Conservation (phyloP, 345 rosid species). For the Rhodamnia rubescens region DNA sequence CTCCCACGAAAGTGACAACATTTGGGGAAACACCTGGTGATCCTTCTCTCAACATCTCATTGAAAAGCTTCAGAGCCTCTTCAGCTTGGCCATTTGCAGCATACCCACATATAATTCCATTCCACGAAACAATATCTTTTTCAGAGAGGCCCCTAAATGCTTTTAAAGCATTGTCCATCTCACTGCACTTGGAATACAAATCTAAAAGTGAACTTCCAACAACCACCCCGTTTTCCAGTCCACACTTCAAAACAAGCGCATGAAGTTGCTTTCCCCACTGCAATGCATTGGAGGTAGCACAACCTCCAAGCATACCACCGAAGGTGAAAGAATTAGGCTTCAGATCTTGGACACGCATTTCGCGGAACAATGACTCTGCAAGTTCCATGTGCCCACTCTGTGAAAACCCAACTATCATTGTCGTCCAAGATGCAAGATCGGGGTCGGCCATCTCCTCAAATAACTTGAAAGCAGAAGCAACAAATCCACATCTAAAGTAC, state of each 20-base stretch:
- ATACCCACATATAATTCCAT: conserved; percentile 29
- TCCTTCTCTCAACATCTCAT: conserved; percentile 25
- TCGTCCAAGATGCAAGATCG: conserved; percentile 29
- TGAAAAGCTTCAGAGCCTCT: conserved; percentile 13
- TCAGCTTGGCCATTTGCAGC: conserved; percentile 25
- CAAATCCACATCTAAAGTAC: conserved; percentile 21
- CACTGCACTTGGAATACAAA: conserved; percentile 17
- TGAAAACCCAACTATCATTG: conserved; percentile 27
- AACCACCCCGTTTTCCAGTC: conserved; percentile 9
- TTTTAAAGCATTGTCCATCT: conserved; percentile 4
- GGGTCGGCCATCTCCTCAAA: conserved; percentile 11
- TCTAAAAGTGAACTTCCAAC: conserved; percentile 31
- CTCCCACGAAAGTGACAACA: conserved; percentile 29
- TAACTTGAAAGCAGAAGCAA: conserved; percentile 12
- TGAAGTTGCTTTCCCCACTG: conserved; percentile 25
- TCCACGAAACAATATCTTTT: conserved; percentile 36
- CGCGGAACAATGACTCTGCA: conserved; percentile 20
- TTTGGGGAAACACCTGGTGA: conserved; percentile 21
- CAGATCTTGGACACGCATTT: conserved; percentile 17
- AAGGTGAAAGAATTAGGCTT: conserved; percentile 28
- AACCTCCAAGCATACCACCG: conserved; percentile 27
- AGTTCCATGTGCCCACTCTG: conserved; percentile 25
- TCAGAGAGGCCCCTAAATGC: conserved; percentile 18
- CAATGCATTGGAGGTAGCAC: conserved; percentile 15
- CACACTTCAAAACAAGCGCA: conserved; percentile 11